phyloP scores from a whole-genome alignment of 1,139 yeast genomes.

The Scheffersomyces stambukii region DNA sequence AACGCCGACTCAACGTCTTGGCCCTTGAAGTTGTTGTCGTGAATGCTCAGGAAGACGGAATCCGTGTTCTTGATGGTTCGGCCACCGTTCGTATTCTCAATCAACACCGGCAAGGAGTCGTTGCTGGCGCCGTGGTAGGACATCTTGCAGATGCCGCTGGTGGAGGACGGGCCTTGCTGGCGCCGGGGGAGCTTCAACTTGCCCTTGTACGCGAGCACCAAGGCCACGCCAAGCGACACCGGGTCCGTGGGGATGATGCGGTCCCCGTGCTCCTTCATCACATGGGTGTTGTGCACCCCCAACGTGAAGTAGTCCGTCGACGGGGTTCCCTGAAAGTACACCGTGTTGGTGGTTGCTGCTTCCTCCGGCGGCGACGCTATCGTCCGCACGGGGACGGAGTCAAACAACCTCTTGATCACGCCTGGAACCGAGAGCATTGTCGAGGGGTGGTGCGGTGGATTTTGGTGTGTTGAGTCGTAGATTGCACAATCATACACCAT shows the following conservation, averaged over 20 bases:
- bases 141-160: slow-evolving; percentile 22
- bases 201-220: slow-evolving; percentile 33
- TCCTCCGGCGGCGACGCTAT: slow-evolving; percentile 20
- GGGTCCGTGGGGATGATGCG: slow-evolving; percentile 41
- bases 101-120: slow-evolving; percentile 38
- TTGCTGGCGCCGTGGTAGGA: slow-evolving; percentile 40
- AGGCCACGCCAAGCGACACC: slow-evolving; percentile 30
- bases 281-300: slow-evolving; percentile 44
- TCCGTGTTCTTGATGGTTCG: slow-evolving; percentile 21
- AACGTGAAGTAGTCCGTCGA: slow-evolving; percentile 23
- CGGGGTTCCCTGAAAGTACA: slow-evolving; percentile 12
- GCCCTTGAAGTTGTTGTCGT: slow-evolving; percentile 4
- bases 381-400: slow-evolving; percentile 43
- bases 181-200: slow-evolving; percentile 24
- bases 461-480: too few species aligned
- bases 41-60: slow-evolving; percentile 8
- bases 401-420: slow-evolving; percentile 40
- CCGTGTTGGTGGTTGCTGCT: slow-evolving; percentile 12
- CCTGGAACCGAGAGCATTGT: slow-evolving; percentile 30
- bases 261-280: slow-evolving; percentile 18
- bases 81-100: slow-evolving; percentile 31
- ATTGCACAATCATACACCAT: too few species aligned
- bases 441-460: neutral
- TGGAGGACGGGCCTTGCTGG: slow-evolving; percentile 4
- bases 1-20: slow-evolving; percentile 11